These are phyloP conservation scores for Bacterosira constricta DNA, from an alignment of 108 stramenopile species.

Conservation along the genomic window DNA sequence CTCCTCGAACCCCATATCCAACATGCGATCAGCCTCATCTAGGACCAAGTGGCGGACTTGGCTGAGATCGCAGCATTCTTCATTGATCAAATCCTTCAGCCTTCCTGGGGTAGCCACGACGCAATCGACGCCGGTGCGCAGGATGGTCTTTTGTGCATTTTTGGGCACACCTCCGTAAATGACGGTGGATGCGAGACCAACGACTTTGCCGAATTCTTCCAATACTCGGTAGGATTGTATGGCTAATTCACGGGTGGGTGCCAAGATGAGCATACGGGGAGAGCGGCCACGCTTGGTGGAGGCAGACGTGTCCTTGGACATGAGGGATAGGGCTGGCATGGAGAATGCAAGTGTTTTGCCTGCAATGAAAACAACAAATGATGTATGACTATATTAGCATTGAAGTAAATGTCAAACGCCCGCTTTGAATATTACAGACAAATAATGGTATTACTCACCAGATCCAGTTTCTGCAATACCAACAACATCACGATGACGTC, in stretches of 20 bases:
- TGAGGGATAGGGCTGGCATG: conserved; percentile 87
- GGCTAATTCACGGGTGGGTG: conserved; percentile 98
- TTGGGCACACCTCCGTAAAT: conserved; percentile 98
- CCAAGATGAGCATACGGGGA: conserved; percentile 94
- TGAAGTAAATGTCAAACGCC: too few relatives aligned
- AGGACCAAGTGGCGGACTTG: conserved; percentile 77
- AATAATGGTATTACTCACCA: conserved; percentile 43
- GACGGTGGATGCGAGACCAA: conserved; percentile 77
- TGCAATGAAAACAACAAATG: background rate
- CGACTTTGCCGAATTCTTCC: conserved; percentile 84
- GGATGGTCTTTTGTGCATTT: conserved; percentile 72
- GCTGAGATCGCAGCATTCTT: conserved; percentile 73
- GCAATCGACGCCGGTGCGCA: conserved; percentile 83
- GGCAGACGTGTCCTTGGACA: conserved; percentile 48
- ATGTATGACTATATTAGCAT: too few relatives aligned
- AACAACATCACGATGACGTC: conserved; percentile 72
- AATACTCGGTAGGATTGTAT: conserved; percentile 94
- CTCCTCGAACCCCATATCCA: conserved; percentile 95
- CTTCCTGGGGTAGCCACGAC: conserved; percentile 98
- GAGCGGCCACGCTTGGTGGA: conserved; percentile 30
- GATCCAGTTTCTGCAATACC: conserved; percentile 98
- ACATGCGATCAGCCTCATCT: conserved; percentile 98
- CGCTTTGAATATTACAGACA: background rate
- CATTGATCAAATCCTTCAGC: conserved; percentile 92
- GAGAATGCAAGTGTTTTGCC: conserved; percentile 94